Evolutionary conservation across 768 basidiomycete genomes (phyloP).

Genomic region (Leccinum sublutescens): DNA sequence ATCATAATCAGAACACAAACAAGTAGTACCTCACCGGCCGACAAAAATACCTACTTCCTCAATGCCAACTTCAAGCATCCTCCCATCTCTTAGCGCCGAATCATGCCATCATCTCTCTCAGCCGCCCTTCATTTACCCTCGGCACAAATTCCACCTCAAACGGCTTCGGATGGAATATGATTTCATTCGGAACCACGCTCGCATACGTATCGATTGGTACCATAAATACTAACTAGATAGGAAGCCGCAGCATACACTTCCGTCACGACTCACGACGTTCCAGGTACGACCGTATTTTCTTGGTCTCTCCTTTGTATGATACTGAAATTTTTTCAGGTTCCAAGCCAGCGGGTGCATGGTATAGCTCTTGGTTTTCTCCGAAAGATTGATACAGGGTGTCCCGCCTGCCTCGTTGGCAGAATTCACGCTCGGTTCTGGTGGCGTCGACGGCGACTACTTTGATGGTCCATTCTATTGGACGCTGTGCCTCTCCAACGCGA

Average conservation of each 20-base stretch:
- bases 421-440: constrained; percentile 53
- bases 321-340: constrained; percentile 36
- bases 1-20: background rate
- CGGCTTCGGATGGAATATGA: constrained; percentile 54
- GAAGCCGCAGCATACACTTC: constrained; percentile 28
- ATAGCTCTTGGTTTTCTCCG: background rate
- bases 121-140: constrained; percentile 24
- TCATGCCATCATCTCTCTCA: constrained; percentile 17
- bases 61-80: background rate
- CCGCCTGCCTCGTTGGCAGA: constrained; percentile 71
- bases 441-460: constrained; percentile 46
- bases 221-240: constrained; percentile 30
- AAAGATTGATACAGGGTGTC: constrained; percentile 42
- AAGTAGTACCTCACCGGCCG: background rate
- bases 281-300: constrained; percentile 11
- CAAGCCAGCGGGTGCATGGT: constrained; percentile 48
- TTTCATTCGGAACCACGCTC: constrained; percentile 46
- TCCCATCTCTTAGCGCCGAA: background rate
- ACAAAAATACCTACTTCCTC: background rate
- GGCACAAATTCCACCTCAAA: constrained; percentile 58
- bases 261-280: constrained; percentile 21
- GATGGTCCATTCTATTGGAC: constrained; percentile 42
- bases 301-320: background rate
- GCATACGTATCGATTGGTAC: constrained; percentile 49
- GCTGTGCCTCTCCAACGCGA: background rate